Base-by-base conservation (phyloP, 345 rosid genomes). In the Salix exigua region DNA sequence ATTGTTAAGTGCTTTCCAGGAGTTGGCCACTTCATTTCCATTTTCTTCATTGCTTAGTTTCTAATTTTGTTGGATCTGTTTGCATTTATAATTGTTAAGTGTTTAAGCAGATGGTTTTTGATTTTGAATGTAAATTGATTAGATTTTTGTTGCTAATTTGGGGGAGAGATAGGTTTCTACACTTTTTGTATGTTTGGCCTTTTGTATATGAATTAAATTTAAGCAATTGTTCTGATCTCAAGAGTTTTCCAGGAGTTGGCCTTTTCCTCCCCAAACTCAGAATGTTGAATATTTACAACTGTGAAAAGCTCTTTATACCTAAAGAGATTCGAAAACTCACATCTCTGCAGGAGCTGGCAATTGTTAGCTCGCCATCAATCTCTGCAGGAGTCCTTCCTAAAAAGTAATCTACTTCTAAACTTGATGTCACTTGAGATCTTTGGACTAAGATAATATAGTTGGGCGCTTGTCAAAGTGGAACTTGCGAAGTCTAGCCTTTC, bases 401-500 rank as follows among this genome's bases (percentile, higher is more conserved):
- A 64, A 28, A 73, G 33, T 26, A 75, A 61, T 68, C 75, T 70
- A 28, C 84, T 79, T 26, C 75, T 70, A 11, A 75, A 71, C 58
- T 61, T 82, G 28, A 50, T 37, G 31, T 30, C 55, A 11, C 73
- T 78, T 26, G 60, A 19, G 13, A 66, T 78, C 18, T 28, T 65
- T 48, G 71, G 63, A 73, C 53, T 77, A 77, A 42, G 30, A 63
- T 23, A 70, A 66, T 66, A 13, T 82, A 4, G 66, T 16, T 19
- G 28, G 73, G 68, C 55, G 61, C 26, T 4, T 75, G 37, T 71
- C 79, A 44, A 67, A 72, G 17, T 82, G 81, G 84, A 62, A 71
- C 21, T 69, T 82, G 16, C 72, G 46, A 35, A 50, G 58, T 6
- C 74, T 78, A 5, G 33, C 66, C 37, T 76, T 67, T 72, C 85